Percentiles rank a stretch among this genome's conserved stretches.
phyloP scores from a whole-genome alignment of 257 asterid genomes.

The Solanum appendiculatum region DNA sequence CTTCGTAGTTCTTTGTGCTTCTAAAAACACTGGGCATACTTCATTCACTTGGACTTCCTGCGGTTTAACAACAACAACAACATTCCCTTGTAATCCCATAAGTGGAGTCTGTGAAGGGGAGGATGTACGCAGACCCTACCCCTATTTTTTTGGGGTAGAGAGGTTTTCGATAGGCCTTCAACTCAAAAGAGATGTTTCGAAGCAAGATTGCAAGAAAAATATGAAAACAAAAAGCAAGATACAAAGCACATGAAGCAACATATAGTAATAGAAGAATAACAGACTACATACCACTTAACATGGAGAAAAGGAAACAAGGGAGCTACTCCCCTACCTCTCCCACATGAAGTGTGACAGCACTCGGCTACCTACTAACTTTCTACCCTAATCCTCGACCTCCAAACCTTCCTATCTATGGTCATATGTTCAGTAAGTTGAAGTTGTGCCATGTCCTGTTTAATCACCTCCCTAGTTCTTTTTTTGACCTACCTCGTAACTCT shows the following conservation, averaged over 20 bases:
- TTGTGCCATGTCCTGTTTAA: neutral
- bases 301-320: neutral
- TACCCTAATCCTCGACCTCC: neutral
- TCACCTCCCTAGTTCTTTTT: neutral
- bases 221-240: neutral
- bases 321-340: neutral
- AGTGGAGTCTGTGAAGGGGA: neutral
- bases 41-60: neutral
- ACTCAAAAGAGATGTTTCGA: neutral
- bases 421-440: neutral
- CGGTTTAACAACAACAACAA: neutral
- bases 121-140: neutral
- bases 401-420: neutral
- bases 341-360: neutral
- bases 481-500: neutral
- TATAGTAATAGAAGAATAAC: neutral
- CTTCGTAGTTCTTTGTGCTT: neutral
- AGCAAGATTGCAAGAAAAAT: neutral
- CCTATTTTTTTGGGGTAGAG: neutral
- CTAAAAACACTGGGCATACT: neutral
- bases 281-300: neutral
- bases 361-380: neutral
- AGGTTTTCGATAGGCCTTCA: neutral
- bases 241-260: neutral
- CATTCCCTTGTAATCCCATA: neutral